phyloP scores from a whole-genome alignment of 495 filamentous ascomycete genomes.

The Aspergillus incahuasiensis region DNA sequence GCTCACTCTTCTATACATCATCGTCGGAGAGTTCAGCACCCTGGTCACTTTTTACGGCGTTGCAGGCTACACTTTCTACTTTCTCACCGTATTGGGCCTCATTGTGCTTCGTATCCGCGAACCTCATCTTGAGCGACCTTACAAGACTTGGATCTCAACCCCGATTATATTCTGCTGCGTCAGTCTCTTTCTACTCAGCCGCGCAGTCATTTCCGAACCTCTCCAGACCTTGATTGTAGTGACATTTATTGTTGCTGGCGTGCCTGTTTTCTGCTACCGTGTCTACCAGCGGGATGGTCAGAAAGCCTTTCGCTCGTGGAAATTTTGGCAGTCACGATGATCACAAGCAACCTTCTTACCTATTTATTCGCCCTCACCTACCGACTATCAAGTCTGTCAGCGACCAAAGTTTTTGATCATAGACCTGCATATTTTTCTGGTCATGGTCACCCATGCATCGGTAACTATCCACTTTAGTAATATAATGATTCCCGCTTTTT shows the following conservation, averaged over 20 bases:
- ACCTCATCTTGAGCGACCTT: constrained; percentile 81
- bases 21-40: constrained; percentile 85
- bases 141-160: constrained; percentile 92
- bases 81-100: constrained; percentile 86
- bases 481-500: constrained; percentile 12
- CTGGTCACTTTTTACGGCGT: constrained; percentile 96
- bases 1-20: constrained; percentile 69
- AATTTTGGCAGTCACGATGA: constrained; percentile 53
- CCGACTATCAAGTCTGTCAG: neutral
- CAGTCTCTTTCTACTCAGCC: constrained; percentile 81
- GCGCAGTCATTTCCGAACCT: constrained; percentile 86
- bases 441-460: constrained; percentile 15
- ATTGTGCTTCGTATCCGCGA: constrained; percentile 88
- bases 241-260: constrained; percentile 72
- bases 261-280: constrained; percentile 86
- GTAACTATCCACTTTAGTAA: constrained; percentile 32
- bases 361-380: neutral
- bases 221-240: constrained; percentile 82
- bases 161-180: constrained; percentile 99
- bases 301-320: constrained; percentile 50
- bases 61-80: constrained; percentile 95
- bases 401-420: neutral
- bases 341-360: neutral
- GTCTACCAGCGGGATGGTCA: constrained; percentile 54
- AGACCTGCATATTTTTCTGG: neutral